Base-by-base conservation (phyloP, 2,329 filamentous ascomycete genomes). In the Whalleya microplaca region DNA sequence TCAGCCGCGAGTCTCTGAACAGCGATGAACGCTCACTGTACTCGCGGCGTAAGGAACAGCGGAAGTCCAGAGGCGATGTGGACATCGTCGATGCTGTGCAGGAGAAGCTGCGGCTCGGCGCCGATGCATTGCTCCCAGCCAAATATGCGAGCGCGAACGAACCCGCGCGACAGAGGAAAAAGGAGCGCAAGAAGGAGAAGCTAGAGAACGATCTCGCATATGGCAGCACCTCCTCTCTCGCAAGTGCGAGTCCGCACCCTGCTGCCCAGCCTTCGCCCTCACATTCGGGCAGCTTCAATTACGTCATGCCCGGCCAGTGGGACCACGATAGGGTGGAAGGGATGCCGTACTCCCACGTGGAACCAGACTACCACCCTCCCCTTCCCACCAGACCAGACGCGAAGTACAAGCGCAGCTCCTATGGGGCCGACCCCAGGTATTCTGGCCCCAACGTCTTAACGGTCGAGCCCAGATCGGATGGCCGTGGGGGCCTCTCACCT, bases 201-300 rank as follows among this genome's bases (percentile, higher is more conserved):
- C 49, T 70, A n/a, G 77, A 80, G 27, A 78, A 81, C 3, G 77
- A 81, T 54, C 70, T 84, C 9, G 80, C 80, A 2, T 85, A 85
- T 58, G 82, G 82, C 27, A 71, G 65, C 59, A 56, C 56, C 37
- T 46, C 64, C 19, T 54, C 59, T 40, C 32, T 54, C 46, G 49
- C 59, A 27, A 46, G 45, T 53, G 51, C 49, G 10, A 46, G 45
- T 29, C 61, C 55, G 45, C 63, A 64, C 16, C 45, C 64, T 27
- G 55, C 61, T 27, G 64, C 64, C 27, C 64, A 67, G 18, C 66
- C 69, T 12, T 66, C 71, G n/a, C 59, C 67, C 1, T 58, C 70
- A 8, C 29, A 45, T 40, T 29, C 14, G 46, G 37, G 60, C 20
- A 62, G 58, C 46, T 65, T 61, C 40, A 62, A 51, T 32, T 75